Percentiles rank a stretch among this genome's conserved stretches.
phyloP scores from a whole-genome alignment of 805 yeast genomes.

The Yarrowia keelungensis region DNA sequence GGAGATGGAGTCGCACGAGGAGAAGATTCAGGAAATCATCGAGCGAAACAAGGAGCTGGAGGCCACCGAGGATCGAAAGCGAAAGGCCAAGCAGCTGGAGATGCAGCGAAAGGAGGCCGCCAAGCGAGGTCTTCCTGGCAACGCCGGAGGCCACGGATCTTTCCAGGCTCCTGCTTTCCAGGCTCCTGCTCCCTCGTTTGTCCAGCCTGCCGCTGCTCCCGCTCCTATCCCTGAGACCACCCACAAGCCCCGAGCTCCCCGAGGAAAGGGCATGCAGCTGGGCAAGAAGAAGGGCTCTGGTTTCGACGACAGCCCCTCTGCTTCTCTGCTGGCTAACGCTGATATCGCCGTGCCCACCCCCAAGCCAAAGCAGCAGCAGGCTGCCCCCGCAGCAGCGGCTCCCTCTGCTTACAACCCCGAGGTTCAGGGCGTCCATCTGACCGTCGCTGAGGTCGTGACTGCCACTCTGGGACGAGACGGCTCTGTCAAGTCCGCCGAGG shows the following conservation, averaged over 20 bases:
- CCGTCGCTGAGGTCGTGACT: slow-evolving; percentile 75
- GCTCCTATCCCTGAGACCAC: slow-evolving; percentile 41
- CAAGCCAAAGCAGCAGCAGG: slow-evolving; percentile 34
- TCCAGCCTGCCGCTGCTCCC: slow-evolving; percentile 24
- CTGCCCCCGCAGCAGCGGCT: slow-evolving; percentile 25
- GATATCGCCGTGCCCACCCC: slow-evolving; percentile 44
- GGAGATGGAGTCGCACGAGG: slow-evolving; percentile 98
- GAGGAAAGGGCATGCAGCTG: slow-evolving; percentile 78
- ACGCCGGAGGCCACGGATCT: slow-evolving; percentile 43
- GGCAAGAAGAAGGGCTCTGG: slow-evolving; percentile 58
- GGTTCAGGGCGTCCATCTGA: slow-evolving; percentile 69
- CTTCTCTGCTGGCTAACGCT: slow-evolving; percentile 47
- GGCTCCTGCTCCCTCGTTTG: slow-evolving; percentile 39
- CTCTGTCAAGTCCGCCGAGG: slow-evolving; percentile 61
- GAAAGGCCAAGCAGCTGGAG: slow-evolving; percentile 81
- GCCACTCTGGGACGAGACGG: slow-evolving; percentile 89
- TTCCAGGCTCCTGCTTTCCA: slow-evolving; percentile 31
- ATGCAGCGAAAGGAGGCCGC: slow-evolving; percentile 61
- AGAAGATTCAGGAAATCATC: slow-evolving; percentile 96
- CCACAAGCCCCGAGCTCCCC: slow-evolving; percentile 51
- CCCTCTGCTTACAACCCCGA: slow-evolving; percentile 55
- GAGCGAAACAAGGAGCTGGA: slow-evolving; percentile 96
- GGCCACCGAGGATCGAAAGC: slow-evolving; percentile 95
- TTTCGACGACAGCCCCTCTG: slow-evolving; percentile 47
- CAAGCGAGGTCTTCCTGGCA: slow-evolving; percentile 47